These are phyloP conservation scores for Phytophthora quininea DNA, from an alignment of 352 stramenopile genomes.

Conservation along the genomic window DNA sequence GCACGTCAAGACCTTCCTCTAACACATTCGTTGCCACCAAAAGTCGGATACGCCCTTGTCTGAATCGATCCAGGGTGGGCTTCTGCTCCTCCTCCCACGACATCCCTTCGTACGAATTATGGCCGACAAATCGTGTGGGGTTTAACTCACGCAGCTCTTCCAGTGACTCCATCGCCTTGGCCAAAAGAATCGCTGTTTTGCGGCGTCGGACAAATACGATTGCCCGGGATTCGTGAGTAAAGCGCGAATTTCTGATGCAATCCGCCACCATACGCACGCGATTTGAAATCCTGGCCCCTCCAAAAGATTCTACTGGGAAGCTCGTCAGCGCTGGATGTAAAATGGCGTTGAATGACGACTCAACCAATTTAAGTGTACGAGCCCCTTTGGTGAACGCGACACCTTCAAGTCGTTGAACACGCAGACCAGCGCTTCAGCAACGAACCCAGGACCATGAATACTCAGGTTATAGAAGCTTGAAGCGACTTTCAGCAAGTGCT, in stretches of 20 bases:
- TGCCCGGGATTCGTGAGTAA: slow-evolving; percentile 63
- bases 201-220: slow-evolving; percentile 82
- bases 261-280: slow-evolving; percentile 61
- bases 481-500: slow-evolving; percentile 51
- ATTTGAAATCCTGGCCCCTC: slow-evolving; percentile 48
- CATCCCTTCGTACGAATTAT: slow-evolving; percentile 86
- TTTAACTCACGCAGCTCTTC: slow-evolving; percentile 61
- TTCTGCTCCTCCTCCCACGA: slow-evolving; percentile 81
- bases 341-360: slow-evolving; percentile 29
- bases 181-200: slow-evolving; percentile 70
- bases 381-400: slow-evolving; percentile 24
- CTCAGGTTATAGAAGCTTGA: slow-evolving; percentile 58
- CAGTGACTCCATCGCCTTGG: slow-evolving; percentile 68
- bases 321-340: slow-evolving; percentile 37
- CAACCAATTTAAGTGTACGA: slow-evolving; percentile 42
- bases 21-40: slow-evolving; percentile 83
- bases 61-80: slow-evolving; percentile 71
- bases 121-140: slow-evolving; percentile 76
- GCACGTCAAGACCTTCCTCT: slow-evolving; percentile 80
- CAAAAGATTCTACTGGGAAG: slow-evolving; percentile 36
- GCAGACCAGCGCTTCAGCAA: slow-evolving; percentile 40
- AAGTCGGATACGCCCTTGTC: slow-evolving; percentile 66
- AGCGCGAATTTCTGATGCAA: slow-evolving; percentile 47
- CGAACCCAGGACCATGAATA: slow-evolving; percentile 47
- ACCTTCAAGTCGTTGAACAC: slow-evolving; percentile 42